Base-by-base conservation (phyloP, 495 filamentous ascomycete genomes). In the Neurospora sp. region DNA sequence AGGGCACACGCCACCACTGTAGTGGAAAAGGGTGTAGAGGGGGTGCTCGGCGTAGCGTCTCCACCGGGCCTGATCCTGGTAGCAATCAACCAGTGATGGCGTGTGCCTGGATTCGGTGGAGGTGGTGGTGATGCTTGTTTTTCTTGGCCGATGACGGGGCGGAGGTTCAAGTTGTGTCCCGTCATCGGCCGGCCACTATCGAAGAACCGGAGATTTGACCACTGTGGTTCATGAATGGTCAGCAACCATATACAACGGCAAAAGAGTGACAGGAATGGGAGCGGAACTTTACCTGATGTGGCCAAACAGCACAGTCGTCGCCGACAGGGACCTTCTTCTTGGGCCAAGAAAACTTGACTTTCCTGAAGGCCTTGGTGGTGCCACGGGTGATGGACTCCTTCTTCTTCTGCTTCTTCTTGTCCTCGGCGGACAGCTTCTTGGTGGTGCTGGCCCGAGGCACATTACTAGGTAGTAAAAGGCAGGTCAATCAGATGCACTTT, bases 21-120 rank as follows among this genome's bases (percentile, higher is more conserved):
- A 98, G 80, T 98, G 94, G 82, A 97, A 91, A 14, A 97, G 86
- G 5, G 93, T 92, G 79, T 95, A 97, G 20, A 98, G 84, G 74
- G 95, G 92, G 78, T 92, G 89, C 84, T 98, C 94, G 16, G 93
- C 93, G 82, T 94, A 97, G 23, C 91, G 86, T 73, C 93, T 89
- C 94, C 94, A 0, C 40, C 40, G 40, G 40, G 40, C 40, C 40
- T 41, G 40, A 41, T 16, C 39, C 39, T 41, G 39, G 39, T 41
- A 14, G 39, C 39, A 41, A 41, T 41, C 39, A 41, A 5, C 39
- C 40, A 97, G 18, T 46, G 42, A n/a, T n/a, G 18, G 1, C 18
- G 42, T 46, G 42, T 20, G 42, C 42, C 42, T 46, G 42, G 42
- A 46, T 46, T 9, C 18, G 7, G 42, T 54, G 20, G 20, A 23